Evolutionary conservation across 2,329 filamentous ascomycete species (phyloP).

Genomic region (Purpureocillium takamizusanense): DNA sequence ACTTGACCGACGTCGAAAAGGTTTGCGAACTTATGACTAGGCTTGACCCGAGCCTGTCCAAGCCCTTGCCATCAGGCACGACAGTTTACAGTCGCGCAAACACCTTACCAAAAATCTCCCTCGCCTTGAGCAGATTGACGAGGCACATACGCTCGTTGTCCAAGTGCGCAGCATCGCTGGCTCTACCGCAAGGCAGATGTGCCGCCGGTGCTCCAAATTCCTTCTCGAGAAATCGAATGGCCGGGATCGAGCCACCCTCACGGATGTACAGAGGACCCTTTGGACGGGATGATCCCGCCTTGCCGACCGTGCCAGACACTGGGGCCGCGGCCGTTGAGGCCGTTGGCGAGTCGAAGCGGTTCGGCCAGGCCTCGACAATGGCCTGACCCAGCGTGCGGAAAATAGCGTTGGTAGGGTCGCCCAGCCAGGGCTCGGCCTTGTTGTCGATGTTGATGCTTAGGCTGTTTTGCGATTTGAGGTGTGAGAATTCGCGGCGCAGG

Average conservation of each 20-base stretch:
- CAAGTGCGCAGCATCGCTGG: slow-evolving; percentile 87
- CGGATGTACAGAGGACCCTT: slow-evolving; percentile 81
- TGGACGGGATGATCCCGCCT: slow-evolving; percentile 15
- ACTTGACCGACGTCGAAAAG: no score
- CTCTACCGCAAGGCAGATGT: slow-evolving; percentile 88
- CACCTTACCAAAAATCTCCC: slow-evolving; percentile 82
- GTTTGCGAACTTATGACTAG: no score
- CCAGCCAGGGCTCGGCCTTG: slow-evolving; percentile 91
- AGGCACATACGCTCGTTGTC: slow-evolving; percentile 90
- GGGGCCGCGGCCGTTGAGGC: slow-evolving; percentile 6
- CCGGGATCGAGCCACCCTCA: slow-evolving; percentile 90
- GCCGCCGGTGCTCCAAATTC: slow-evolving; percentile 86
- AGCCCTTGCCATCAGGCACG: neutral
- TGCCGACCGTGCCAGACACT: neutral
- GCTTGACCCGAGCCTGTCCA: no score
- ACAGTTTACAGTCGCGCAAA: slow-evolving; percentile 54
- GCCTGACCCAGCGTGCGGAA: slow-evolving; percentile 83
- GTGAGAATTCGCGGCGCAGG: slow-evolving; percentile 60
- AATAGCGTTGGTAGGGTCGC: slow-evolving; percentile 82
- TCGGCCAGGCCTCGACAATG: slow-evolving; percentile 76
- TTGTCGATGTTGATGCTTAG: slow-evolving; percentile 82
- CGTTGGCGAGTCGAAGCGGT: slow-evolving; percentile 28
- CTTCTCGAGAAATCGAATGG: slow-evolving; percentile 89
- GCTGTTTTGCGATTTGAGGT: slow-evolving; percentile 71
- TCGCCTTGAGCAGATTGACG: slow-evolving; percentile 79